phyloP scores from a whole-genome alignment of 2,329 filamentous ascomycete genomes.

The Clonostachys rhizophaga region DNA sequence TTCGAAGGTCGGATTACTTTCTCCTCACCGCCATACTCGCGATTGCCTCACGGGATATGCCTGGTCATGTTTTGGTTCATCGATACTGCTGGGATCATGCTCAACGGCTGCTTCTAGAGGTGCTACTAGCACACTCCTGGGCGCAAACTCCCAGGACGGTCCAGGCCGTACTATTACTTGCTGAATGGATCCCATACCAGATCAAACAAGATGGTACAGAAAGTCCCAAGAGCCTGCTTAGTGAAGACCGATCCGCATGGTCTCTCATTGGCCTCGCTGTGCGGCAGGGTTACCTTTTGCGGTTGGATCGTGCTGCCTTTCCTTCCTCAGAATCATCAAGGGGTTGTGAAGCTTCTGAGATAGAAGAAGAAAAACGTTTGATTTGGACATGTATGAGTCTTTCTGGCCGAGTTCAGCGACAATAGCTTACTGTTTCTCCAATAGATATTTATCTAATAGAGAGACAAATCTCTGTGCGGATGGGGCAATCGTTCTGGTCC shows the following conservation, averaged over 20 bases:
- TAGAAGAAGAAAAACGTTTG: slow-evolving; percentile 1
- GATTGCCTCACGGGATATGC: slow-evolving; percentile 1
- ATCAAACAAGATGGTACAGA: slow-evolving; percentile 2
- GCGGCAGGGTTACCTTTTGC: slow-evolving; percentile 6
- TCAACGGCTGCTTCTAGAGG: slow-evolving; percentile 4
- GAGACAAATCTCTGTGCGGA: slow-evolving; percentile 2
- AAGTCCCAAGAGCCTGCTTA: slow-evolving; percentile 3
- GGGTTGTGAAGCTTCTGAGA: neutral
- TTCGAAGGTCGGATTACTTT: slow-evolving; percentile 2
- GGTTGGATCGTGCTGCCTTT: slow-evolving; percentile 3
- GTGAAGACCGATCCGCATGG: slow-evolving; percentile 7
- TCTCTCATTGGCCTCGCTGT: slow-evolving; percentile 8
- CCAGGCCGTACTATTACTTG: slow-evolving; percentile 5
- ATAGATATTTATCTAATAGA: slow-evolving; percentile 3
- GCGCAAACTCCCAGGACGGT: slow-evolving; percentile 6
- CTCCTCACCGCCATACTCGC: slow-evolving; percentile 2
- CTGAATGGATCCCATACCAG: slow-evolving; percentile 8
- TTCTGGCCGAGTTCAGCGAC: too few relatives aligned
- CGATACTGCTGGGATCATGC: slow-evolving; percentile 8
- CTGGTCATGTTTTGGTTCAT: slow-evolving; percentile 3
- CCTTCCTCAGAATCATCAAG: neutral
- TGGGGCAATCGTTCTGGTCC: slow-evolving; percentile 4
- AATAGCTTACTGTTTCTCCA: too few relatives aligned
- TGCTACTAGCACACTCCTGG: slow-evolving; percentile 6
- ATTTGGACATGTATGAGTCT: slow-evolving; percentile 3